These are phyloP conservation scores for Triangularia setosa DNA, from an alignment of 2,329 filamentous ascomycete genomes.

Conservation along the genomic window DNA sequence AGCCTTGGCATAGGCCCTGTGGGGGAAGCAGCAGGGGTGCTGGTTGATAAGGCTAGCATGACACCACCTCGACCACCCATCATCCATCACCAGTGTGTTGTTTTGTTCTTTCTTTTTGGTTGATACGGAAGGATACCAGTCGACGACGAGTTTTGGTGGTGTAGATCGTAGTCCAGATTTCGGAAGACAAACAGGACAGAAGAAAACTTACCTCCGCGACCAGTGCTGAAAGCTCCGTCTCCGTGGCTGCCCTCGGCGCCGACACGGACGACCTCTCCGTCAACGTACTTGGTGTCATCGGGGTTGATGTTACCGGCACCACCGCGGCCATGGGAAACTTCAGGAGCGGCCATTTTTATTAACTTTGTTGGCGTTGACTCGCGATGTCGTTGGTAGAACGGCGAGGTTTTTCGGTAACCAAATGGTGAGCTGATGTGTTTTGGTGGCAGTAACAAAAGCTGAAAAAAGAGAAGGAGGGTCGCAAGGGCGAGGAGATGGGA, in stretches of 20 bases:
- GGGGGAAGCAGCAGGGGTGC: conserved; percentile 3
- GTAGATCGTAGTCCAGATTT: too few relatives aligned
- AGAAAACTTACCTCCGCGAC: conserved; percentile 49
- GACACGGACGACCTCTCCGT: conserved; percentile 57
- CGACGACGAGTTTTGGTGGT: background rate
- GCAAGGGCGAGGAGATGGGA: background rate
- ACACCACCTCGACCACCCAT: background rate
- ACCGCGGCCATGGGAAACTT: conserved; percentile 59
- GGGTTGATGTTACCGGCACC: conserved; percentile 59
- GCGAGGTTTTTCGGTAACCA: background rate
- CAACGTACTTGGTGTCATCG: conserved; percentile 56
- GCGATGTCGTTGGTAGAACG: background rate
- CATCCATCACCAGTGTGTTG: background rate
- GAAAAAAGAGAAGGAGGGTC: background rate
- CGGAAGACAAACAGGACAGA: background rate
- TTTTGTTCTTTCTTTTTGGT: background rate
- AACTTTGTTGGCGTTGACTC: background rate
- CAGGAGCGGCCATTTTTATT: conserved; percentile 34
- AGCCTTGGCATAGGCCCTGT: conserved; percentile 15
- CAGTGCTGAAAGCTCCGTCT: conserved; percentile 56
- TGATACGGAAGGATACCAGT: too few relatives aligned
- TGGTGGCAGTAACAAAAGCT: background rate
- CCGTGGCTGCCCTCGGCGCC: conserved; percentile 53
- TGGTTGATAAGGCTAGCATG: background rate
- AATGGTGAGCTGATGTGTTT: background rate